Base-by-base conservation (phyloP, 129 eudicot genomes). In the Rutidosis leptorrhynchoides region DNA sequence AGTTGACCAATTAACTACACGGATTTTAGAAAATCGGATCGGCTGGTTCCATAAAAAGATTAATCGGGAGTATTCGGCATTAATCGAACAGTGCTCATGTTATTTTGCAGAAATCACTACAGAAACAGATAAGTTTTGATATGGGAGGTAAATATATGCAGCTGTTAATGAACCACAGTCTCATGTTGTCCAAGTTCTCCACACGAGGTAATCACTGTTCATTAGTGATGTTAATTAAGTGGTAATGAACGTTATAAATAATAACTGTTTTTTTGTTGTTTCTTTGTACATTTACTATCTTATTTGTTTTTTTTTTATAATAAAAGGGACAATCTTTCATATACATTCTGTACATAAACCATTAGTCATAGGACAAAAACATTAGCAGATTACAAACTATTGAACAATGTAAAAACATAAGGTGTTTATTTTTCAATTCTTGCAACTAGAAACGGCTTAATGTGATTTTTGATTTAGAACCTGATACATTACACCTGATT, bases 131-230 rank as follows among this genome's bases (percentile, higher is more conserved):
- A 23, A 83, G 88, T 76, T 77, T 81, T 23, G 90, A 87, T 52
- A 72, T 83, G 68, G 89, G 90, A 62, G 86, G 82, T 53, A 83
- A 79, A 43, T 77, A 83, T 73, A 83, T 85, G 82, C 93, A 81
- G 67, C 69, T 85, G 64, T 67, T 90, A 58, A 81, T 87, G 96
- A 83, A 81, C 65, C 85, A 83, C 72, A 76, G 76, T 69, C 69
- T 84, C 17, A 79, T 81, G 77, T 28, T 85, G 29, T 90, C 87
- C 57, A 87, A 87, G 79, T 65, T 79, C 64, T 62, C 77, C 58
- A 75, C 87, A 22, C 78, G 77, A 83, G 96, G 96, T 85, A 79
- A 19, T 49, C 54, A 48, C n/a, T n/a, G 17, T n/a, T 15, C 6
- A 49, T 49, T n/a, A 49, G 46, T 40, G 46, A 40, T 10, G 12